Base-by-base conservation (phyloP, 2,329 filamentous ascomycete species). In the Stagonosporopsis tanaceti region DNA sequence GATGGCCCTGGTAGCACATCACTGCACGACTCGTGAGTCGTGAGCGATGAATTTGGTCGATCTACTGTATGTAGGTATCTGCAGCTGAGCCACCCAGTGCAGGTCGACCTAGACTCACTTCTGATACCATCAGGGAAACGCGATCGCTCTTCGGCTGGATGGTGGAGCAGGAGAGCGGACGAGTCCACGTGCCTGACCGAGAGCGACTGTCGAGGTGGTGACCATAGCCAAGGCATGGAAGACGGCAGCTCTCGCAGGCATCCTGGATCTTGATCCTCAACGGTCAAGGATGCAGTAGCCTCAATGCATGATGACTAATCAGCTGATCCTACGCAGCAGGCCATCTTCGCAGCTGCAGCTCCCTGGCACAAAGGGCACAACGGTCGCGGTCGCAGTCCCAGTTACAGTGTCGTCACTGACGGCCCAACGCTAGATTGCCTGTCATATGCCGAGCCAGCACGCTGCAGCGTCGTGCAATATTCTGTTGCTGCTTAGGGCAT, bases 321-420 rank as follows among this genome's bases (percentile, higher is more conserved):
- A 52, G 57, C 60, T 50, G 53, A 59, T 52, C 17, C 54, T 35
- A 47, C 57, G 61, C 61, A 65, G 58, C 47, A 55, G 53, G 46
- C 40, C 27, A 53, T 42, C 52, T 54, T 41, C 27, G 63, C 63
- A 59, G 63, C 66, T 58, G 59, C 59, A 61, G 63, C 64, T 57
- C 47, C 62, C 57, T 50, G 59, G 58, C 57, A 54, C 60, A 47
- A 47, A 61, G 50, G 12, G 32, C 32, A 34, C 30, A 32, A 32
- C 30, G 46, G 44, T 28, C 27, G 27, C 27, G 9, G 9, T 28
- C 27, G 27, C 27, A 28, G 27, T 51, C 59, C 12, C 58, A 62
- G 61, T 44, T 57, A 50, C 50, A 39, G 44, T 35, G 53, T 53
- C 60, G 55, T 63, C 60, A 59, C 56, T 50, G 40, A 34, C 22